These are phyloP conservation scores for Zhuliangozyma parablackwelliae DNA, from an alignment of 1,139 yeast genomes.

Conservation along the genomic window DNA sequence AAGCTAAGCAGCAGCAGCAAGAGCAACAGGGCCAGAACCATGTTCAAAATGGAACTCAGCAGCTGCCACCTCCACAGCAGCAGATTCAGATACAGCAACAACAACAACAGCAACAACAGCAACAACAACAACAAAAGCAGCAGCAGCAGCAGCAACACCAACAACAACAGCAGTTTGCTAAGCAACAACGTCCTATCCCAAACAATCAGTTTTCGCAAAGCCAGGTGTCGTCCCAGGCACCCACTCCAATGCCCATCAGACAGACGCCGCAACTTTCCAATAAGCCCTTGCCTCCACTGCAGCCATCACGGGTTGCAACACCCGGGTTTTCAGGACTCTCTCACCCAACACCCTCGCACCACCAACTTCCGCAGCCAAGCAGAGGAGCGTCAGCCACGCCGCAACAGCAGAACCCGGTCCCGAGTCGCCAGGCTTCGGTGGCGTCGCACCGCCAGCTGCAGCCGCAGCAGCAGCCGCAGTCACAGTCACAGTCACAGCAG, in stretches of 20 bases:
- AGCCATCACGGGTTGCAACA: slow-evolving; percentile 5
- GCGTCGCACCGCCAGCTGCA: slow-evolving; percentile 4
- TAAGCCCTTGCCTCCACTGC: slow-evolving; percentile 1
- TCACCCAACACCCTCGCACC: slow-evolving; percentile 8
- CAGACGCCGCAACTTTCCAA: slow-evolving; percentile 9
- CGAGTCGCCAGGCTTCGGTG: not conserved
- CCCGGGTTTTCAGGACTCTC: slow-evolving; percentile 4
- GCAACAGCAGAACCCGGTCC: slow-evolving; percentile 2
- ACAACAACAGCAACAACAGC: slow-evolving; percentile 5
- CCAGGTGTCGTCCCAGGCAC: slow-evolving; percentile 6
- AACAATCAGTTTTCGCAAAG: not conserved
- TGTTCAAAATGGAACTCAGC: not conserved
- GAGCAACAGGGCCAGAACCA: slow-evolving; percentile 4
- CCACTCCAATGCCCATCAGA: slow-evolving; percentile 8
- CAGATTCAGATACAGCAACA: slow-evolving; percentile 3
- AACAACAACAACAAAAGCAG: slow-evolving; percentile 5
- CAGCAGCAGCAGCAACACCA: slow-evolving; percentile 4
- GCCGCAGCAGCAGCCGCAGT: slow-evolving; percentile 2
- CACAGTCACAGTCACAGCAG: not conserved
- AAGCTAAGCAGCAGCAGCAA: slow-evolving; percentile 19
- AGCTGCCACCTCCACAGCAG: not conserved
- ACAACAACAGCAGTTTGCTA: slow-evolving; percentile 5
- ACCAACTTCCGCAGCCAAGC: slow-evolving; percentile 4
- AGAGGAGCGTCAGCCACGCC: slow-evolving; percentile 10
- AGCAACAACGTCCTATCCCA: slow-evolving; percentile 3